phyloP scores from a whole-genome alignment of 257 asterid species.

The Nicotiana sylvestris region DNA sequence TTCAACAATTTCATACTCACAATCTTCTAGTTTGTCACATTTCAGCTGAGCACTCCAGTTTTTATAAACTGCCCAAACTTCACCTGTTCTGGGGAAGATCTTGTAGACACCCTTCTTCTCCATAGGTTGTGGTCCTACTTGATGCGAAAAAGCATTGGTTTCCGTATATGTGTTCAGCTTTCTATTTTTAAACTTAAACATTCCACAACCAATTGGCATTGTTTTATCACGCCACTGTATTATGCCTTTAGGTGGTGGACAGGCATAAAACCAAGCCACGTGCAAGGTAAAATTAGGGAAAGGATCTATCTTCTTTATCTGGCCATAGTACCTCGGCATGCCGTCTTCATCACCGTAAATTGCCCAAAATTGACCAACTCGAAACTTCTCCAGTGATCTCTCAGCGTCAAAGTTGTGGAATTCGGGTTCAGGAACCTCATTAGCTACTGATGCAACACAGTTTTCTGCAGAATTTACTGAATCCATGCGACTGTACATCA shows the following conservation, averaged over 20 bases:
- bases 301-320: conserved; percentile 23
- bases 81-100: conserved; percentile 29
- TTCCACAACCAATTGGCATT: conserved; percentile 30
- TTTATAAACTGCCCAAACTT: conserved; percentile 36
- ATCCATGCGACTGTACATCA: not conserved
- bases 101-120: conserved; percentile 14
- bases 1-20: conserved; percentile 28
- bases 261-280: conserved; percentile 23
- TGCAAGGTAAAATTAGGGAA: conserved; percentile 17
- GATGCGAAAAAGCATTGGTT: conserved; percentile 30
- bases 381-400: conserved; percentile 24
- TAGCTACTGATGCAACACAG: not conserved
- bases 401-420: conserved; percentile 31
- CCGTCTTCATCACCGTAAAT: conserved; percentile 34
- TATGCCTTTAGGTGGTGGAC: conserved; percentile 7
- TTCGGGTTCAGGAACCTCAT: conserved; percentile 22
- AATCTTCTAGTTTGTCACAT: conserved; percentile 17
- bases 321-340: conserved; percentile 37
- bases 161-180: not conserved
- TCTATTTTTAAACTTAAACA: conserved; percentile 7
- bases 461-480: not conserved
- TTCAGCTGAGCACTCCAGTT: conserved; percentile 20
- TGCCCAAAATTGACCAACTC: conserved; percentile 43
- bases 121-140: not conserved
- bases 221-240: conserved; percentile 18